These are phyloP conservation scores for Cenchrus americanus DNA, from an alignment of 176 grass and related monocot genomes.

Conservation along the genomic window DNA sequence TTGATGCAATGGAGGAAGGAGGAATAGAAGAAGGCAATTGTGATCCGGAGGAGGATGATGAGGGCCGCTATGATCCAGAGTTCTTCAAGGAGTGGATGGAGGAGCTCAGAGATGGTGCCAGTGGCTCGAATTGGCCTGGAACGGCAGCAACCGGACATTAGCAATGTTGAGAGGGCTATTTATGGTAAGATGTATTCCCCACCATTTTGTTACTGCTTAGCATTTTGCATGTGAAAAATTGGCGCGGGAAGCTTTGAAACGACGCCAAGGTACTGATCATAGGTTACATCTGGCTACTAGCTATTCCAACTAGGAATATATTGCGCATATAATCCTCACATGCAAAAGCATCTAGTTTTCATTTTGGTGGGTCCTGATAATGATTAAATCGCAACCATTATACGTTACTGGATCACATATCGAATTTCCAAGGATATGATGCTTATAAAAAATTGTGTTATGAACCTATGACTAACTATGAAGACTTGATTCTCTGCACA, in stretches of 20 bases:
- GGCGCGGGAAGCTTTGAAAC: background rate
- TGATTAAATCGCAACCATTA: background rate
- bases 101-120: slow-evolving; percentile 58
- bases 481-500: background rate
- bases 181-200: slow-evolving; percentile 38
- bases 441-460: background rate
- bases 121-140: slow-evolving; percentile 45
- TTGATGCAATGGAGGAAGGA: slow-evolving; percentile 57
- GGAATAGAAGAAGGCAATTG: slow-evolving; percentile 44
- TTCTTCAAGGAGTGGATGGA: slow-evolving; percentile 87
- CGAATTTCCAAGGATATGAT: background rate
- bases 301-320: background rate
- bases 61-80: slow-evolving; percentile 55
- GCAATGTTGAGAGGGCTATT: background rate
- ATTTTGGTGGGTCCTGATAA: background rate
- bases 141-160: slow-evolving; percentile 24
- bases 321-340: background rate
- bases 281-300: background rate
- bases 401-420: background rate
- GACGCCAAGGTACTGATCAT: background rate
- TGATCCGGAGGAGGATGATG: slow-evolving; percentile 38
- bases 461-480: background rate
- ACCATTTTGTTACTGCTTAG: background rate
- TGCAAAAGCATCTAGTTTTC: background rate
- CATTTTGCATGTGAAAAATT: slow-evolving; percentile 9